phyloP scores from a whole-genome alignment of 495 filamentous ascomycete genomes.

The Penicillium parvum region DNA sequence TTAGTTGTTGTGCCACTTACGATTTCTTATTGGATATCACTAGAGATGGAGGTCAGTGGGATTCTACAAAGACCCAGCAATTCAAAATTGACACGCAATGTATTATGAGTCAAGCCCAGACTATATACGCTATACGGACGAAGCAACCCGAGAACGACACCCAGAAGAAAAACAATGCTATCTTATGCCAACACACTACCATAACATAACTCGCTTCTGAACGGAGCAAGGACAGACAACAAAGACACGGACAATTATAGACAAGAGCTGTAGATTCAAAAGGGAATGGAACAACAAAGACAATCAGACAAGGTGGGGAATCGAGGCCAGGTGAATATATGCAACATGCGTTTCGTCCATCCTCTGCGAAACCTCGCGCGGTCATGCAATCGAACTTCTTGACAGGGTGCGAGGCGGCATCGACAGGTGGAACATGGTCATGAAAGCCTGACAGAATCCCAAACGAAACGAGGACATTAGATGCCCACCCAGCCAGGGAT shows the following conservation, averaged over 20 bases:
- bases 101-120: constrained; percentile 13
- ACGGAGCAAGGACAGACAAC: constrained; percentile 25
- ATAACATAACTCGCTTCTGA: constrained; percentile 27
- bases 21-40: too few species aligned
- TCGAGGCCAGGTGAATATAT: constrained; percentile 23
- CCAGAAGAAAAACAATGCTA: constrained; percentile 26
- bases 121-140: constrained; percentile 16
- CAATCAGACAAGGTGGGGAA: constrained; percentile 6
- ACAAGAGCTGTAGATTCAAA: constrained; percentile 27
- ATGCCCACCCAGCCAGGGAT: constrained; percentile 2
- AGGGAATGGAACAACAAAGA: constrained; percentile 16
- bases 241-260: constrained; percentile 28
- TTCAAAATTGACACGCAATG: constrained; percentile 8
- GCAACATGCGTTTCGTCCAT: constrained; percentile 19
- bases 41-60: neutral
- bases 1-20: too few species aligned
- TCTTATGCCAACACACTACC: constrained; percentile 29
- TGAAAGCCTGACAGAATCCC: constrained; percentile 8
- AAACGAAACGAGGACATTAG: constrained; percentile 10
- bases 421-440: constrained; percentile 6
- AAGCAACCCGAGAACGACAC: constrained; percentile 6
- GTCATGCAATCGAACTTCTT: constrained; percentile 12
- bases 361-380: constrained; percentile 3
- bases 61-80: neutral
- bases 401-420: constrained; percentile 1